Evolutionary conservation across 306 rosid species (phyloP).

Genomic region (Glycine soja): DNA sequence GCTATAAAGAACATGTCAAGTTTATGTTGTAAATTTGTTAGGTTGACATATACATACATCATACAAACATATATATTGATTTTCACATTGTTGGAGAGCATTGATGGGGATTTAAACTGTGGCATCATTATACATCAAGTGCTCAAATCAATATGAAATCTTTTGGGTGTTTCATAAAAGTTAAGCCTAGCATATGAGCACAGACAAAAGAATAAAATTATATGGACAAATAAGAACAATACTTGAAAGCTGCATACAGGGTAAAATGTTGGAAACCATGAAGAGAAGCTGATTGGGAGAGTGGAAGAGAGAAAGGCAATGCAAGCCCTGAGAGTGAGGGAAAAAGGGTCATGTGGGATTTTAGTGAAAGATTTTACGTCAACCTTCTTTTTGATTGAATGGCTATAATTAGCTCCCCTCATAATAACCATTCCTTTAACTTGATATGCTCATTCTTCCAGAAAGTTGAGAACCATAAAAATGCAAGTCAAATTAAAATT

Average conservation of each 20-base stretch:
- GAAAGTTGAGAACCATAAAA: slow-evolving; percentile 8
- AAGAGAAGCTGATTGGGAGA: slow-evolving; percentile 4
- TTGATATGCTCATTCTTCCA: slow-evolving; percentile 22
- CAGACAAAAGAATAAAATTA: slow-evolving; percentile 1
- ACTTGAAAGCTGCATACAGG: not conserved
- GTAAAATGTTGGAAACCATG: not conserved
- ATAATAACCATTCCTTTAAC: not conserved
- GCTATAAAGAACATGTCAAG: no score
- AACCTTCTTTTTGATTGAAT: not conserved
- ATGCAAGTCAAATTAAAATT: slow-evolving; percentile 29
- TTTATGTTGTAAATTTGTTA: no score
- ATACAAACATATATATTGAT: no score
- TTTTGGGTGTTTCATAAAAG: not conserved
- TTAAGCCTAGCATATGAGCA: not conserved
- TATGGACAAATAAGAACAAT: not conserved
- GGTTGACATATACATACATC: no score
- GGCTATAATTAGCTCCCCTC: not conserved
- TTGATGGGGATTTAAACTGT: no score
- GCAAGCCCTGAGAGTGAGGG: not conserved
- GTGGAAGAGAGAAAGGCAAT: not conserved
- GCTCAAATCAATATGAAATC: not conserved
- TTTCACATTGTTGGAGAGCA: no score
- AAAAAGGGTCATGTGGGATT: not conserved
- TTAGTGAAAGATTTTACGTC: slow-evolving; percentile 8
- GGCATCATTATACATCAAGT: no score